Evolutionary conservation across 1,284 basidiomycete genomes (phyloP), one percentile per base, ranked within the genome.

Genomic region (Mycena citricolor): DNA sequence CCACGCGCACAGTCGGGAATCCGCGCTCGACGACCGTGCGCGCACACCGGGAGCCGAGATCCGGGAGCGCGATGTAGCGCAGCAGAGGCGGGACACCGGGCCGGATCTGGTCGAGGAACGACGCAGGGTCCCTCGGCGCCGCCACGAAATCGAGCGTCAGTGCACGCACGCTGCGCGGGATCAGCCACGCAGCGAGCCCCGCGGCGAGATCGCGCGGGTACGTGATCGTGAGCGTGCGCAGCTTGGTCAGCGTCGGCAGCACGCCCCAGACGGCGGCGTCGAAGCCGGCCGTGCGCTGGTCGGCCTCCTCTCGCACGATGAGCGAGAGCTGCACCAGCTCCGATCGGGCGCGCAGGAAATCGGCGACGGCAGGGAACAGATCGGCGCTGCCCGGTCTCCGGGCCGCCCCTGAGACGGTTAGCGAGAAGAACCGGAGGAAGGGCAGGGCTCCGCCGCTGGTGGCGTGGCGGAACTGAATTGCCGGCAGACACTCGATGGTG

Each of bases 241-340:
- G 58, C 13, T 65, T 66, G 10, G 63, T 63, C 22, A 86, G 59
- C 4, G 70, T 71, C 0, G 83, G 83, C 11, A 86, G 66, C n/a
- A 85, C 76, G 11, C 83, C 83, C 81, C 82, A 84, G 6, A 80
- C 69, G 0, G 76, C 72, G 1, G 83, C 80, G 51, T 83, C 79
- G 52, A 82, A 85, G 16, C 83, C 83, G 10, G 81, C 69, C 10
- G 70, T 65, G 43, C 66, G 63, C 50, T 77, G 71, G 48, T 57
- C 62, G 34, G 73, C 70, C 16, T 72, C 67, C n/a, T 68, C 66
- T 11, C 73, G 69, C 8, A 78, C 73, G 8, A 73, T 69, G 1
- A 85, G 67, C 36, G 73, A 67, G 28, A 86, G 69, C 1, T 74
- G 74, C 21, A 66, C 66, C 26, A 86, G 61, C 29, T 74, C 61